These are phyloP conservation scores for Tuctoria greenei DNA, from an alignment of 176 grass and related monocot species.

Conservation along the genomic window DNA sequence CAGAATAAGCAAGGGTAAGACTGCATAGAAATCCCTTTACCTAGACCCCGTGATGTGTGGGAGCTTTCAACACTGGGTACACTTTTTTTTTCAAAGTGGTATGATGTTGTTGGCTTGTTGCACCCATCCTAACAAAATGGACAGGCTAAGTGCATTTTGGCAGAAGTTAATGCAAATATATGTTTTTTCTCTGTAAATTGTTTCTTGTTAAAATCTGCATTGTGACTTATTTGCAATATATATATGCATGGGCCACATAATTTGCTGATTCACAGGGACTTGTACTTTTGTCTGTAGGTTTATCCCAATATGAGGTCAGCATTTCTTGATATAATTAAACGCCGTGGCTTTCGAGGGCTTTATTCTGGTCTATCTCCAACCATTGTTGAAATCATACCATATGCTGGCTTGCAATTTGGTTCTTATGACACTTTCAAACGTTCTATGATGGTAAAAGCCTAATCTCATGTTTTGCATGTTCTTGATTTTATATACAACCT, in stretches of 20 bases:
- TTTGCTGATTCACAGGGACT: constrained; percentile 24
- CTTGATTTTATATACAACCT: not conserved
- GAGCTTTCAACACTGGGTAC: not conserved
- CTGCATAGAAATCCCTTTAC: no score
- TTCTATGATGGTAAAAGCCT: constrained; percentile 76
- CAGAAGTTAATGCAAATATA: not conserved
- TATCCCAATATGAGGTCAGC: constrained; percentile 92
- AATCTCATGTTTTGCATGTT: constrained; percentile 8
- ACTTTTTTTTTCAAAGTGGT: not conserved
- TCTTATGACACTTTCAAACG: constrained; percentile 96
- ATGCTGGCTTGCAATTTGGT: constrained; percentile 92
- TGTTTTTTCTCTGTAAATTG: not conserved
- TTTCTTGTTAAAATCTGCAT: constrained; percentile 8
- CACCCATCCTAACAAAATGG: not conserved
- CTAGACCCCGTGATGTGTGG: no score
- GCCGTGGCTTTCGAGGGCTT: constrained; percentile 74
- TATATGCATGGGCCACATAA: not conserved
- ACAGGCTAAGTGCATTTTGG: not conserved
- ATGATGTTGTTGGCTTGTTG: not conserved
- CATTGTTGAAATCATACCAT: constrained; percentile 94
- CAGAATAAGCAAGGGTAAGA: no score
- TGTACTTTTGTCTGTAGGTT: constrained; percentile 51
- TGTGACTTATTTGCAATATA: not conserved
- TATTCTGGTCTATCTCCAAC: constrained; percentile 84
- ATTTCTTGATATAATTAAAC: constrained; percentile 68